Conservation (phyloP, 805 yeast genomes). For the Wickerhamomyces bovis region DNA sequence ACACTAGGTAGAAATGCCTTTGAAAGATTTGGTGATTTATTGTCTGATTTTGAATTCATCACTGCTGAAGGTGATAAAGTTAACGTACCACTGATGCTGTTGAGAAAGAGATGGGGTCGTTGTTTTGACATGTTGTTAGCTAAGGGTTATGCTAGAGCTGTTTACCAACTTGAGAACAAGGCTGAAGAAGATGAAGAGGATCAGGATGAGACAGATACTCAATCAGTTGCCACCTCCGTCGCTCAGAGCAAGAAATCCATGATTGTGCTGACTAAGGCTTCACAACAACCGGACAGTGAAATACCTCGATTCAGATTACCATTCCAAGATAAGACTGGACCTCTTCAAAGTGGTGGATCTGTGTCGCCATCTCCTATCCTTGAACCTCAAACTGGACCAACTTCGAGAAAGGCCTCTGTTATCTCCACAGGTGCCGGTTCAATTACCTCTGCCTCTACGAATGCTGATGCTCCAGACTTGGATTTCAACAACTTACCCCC, state of each 20-base stretch:
- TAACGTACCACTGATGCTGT: slow-evolving; percentile 51
- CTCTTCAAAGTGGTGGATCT: slow-evolving; percentile 3
- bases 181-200: slow-evolving; percentile 1
- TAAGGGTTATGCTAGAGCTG: slow-evolving; percentile 57
- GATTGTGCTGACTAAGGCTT: slow-evolving; percentile 14
- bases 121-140: slow-evolving; percentile 59
- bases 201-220: slow-evolving; percentile 6
- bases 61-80: slow-evolving; percentile 66
- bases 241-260: slow-evolving; percentile 23
- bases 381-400: slow-evolving; percentile 10
- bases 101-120: slow-evolving; percentile 74
- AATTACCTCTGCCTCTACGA: slow-evolving; percentile 20
- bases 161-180: slow-evolving; percentile 25
- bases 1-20: slow-evolving; percentile 72
- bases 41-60: slow-evolving; percentile 68
- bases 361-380: slow-evolving; percentile 7
- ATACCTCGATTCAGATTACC: slow-evolving; percentile 63
- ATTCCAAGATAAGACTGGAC: slow-evolving; percentile 44
- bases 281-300: slow-evolving; percentile 20
- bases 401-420: slow-evolving; percentile 34
- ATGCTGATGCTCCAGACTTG: slow-evolving; percentile 23
- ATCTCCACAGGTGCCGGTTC: slow-evolving; percentile 29
- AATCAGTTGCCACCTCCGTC: slow-evolving; percentile 12
- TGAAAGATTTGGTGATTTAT: slow-evolving; percentile 54
- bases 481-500: slow-evolving; percentile 42